Evolutionary conservation across 129 eudicot species (phyloP).

Genomic region (Solidago caesia): DNA sequence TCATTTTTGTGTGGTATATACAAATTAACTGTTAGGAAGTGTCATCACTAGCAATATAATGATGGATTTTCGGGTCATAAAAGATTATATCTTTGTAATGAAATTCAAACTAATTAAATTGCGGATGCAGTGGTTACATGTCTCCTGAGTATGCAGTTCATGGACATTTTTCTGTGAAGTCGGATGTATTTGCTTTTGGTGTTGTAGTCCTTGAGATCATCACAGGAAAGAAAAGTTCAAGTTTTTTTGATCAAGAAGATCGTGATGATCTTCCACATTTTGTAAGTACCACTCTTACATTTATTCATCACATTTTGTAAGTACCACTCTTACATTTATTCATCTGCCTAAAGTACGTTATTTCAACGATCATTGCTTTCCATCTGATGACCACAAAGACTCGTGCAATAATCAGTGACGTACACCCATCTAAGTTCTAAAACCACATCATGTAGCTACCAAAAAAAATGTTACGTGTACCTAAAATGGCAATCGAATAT

Average conservation of each 20-base stretch:
- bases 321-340: neutral
- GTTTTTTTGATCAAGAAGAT: constrained; percentile 15
- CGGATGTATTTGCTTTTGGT: constrained; percentile 42
- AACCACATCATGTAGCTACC: no score
- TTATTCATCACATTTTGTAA: constrained; percentile 23
- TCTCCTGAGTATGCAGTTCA: constrained; percentile 39
- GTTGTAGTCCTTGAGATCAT: constrained; percentile 27
- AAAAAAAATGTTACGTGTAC: no score
- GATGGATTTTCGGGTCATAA: neutral
- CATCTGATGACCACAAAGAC: neutral
- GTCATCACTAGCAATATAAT: neutral
- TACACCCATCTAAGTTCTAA: no score
- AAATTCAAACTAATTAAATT: neutral
- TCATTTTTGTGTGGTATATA: no score
- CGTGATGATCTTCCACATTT: constrained; percentile 19
- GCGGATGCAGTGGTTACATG: constrained; percentile 38
- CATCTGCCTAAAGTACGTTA: neutral
- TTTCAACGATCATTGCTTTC: neutral
- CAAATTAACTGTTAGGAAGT: no score
- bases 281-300: constrained; percentile 19
- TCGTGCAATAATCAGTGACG: no score
- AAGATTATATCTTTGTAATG: neutral
- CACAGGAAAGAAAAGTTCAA: constrained; percentile 24
- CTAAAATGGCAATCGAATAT: no score
- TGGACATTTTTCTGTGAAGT: constrained; percentile 32